A percentile compares a stretch with the other conserved stretches of the same genome.
Conservation (phyloP, 1,139 yeast species). For the Groenewaldozyma sp. region DNA sequence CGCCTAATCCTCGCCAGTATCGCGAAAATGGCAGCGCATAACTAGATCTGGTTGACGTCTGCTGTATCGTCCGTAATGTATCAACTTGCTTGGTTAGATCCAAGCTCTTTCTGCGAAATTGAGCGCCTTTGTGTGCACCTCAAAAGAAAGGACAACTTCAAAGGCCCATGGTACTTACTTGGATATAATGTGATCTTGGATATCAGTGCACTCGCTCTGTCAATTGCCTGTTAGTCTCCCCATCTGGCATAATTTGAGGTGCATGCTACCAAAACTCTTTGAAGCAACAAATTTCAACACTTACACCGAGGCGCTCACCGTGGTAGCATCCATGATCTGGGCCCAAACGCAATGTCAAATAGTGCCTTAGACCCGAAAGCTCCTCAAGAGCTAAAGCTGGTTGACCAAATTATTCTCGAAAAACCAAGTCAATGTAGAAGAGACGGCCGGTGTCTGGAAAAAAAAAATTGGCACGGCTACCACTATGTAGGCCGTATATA, state of each 20-base stretch:
- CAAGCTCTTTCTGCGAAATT: background rate
- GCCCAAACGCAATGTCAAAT: background rate
- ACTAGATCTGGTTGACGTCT: slow-evolving; percentile 31
- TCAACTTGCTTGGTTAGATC: slow-evolving; percentile 21
- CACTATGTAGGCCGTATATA: no score
- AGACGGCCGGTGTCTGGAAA: no score
- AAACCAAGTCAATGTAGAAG: no score
- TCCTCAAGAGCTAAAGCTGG: no score
- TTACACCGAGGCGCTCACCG: slow-evolving; percentile 23
- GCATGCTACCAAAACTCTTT: background rate
- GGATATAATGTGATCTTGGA: slow-evolving; percentile 31
- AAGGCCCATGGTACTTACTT: slow-evolving; percentile 21
- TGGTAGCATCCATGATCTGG: slow-evolving; percentile 18
- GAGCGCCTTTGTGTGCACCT: background rate
- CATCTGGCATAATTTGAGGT: background rate
- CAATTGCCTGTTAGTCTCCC: background rate
- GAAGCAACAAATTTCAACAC: slow-evolving; percentile 6
- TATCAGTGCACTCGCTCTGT: slow-evolving; percentile 29
- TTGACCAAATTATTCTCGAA: no score
- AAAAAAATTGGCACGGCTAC: no score
- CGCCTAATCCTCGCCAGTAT: slow-evolving; percentile 35
- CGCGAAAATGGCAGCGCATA: slow-evolving; percentile 30
- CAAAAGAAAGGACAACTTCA: slow-evolving; percentile 2
- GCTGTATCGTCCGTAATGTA: slow-evolving; percentile 33
- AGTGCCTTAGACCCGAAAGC: no score